Evolutionary conservation across 139 green algal species (phyloP).

Genomic region (Diplosphaera chodatii): DNA sequence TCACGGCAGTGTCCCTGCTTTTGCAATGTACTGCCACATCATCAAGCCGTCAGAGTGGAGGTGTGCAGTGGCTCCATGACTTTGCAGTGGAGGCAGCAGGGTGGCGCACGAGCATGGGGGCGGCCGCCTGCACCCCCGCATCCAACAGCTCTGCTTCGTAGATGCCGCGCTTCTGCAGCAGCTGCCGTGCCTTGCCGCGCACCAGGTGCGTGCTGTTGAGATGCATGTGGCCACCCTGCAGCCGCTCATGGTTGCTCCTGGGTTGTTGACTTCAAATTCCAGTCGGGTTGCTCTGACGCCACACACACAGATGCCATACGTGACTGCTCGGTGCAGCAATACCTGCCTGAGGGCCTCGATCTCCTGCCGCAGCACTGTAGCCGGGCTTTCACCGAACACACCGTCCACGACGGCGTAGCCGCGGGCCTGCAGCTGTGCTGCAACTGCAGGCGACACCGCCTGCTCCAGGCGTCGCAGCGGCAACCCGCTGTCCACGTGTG

Average conservation of each 20-base stretch:
- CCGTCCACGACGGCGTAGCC: neutral
- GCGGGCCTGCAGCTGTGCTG: neutral
- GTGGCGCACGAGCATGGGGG: neutral
- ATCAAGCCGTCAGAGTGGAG: too few species aligned
- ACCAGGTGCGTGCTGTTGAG: constrained; percentile 66
- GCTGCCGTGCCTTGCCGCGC: constrained; percentile 1
- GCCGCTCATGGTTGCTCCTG: too few species aligned
- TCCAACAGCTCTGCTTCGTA: constrained; percentile 38
- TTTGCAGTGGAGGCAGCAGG: neutral
- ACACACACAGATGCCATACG: too few species aligned
- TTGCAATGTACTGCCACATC: too few species aligned
- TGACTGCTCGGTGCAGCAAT: neutral
- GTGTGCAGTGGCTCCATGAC: too few species aligned
- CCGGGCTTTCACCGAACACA: neutral
- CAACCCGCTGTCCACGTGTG: neutral
- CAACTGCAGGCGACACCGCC: neutral
- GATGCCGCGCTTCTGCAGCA: constrained; percentile 56
- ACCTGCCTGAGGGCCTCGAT: neutral
- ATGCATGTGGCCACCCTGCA: constrained; percentile 25
- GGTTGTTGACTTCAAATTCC: too few species aligned
- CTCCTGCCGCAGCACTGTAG: neutral
- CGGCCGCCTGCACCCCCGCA: constrained; percentile 7
- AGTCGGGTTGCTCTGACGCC: too few species aligned
- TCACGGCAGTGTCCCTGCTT: too few species aligned
- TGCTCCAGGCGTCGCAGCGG: neutral